These are phyloP conservation scores for Ophiocordyceps polyrhachis-furcata DNA, from an alignment of 2,329 filamentous ascomycete species.

Conservation along the genomic window DNA sequence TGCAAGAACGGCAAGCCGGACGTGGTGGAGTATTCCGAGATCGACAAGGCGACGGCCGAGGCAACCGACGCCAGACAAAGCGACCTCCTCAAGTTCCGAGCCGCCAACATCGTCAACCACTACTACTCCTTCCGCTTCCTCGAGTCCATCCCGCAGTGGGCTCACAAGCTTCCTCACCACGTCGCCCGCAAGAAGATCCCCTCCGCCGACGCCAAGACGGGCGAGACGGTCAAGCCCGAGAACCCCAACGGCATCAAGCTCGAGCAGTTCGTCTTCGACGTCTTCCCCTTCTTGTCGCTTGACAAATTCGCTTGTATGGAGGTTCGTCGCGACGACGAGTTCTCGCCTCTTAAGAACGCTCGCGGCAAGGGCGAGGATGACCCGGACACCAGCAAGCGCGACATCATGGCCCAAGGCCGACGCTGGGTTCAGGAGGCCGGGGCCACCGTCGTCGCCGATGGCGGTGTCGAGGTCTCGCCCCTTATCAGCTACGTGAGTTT, in stretches of 20 bases:
- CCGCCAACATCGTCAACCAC: constrained; percentile 99
- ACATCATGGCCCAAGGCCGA: constrained; percentile 79
- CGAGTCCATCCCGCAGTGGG: constrained; percentile 75
- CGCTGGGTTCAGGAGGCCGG: constrained; percentile 72
- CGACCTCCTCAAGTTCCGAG: constrained; percentile 80
- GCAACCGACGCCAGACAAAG: constrained; percentile 68
- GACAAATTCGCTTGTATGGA: constrained; percentile 90
- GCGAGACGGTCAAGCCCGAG: constrained; percentile 71
- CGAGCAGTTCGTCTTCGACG: constrained; percentile 98
- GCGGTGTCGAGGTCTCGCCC: constrained; percentile 78
- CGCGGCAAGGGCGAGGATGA: constrained; percentile 78
- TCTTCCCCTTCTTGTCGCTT: constrained; percentile 76
- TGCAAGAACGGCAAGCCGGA: constrained; percentile 92
- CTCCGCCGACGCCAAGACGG: constrained; percentile 54
- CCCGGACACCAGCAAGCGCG: constrained; percentile 74
- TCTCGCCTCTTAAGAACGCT: constrained; percentile 89
- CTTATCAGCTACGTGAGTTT: constrained; percentile 83
- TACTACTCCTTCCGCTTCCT: constrained; percentile 96
- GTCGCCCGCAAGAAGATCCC: constrained; percentile 98
- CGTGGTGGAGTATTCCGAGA: constrained; percentile 97
- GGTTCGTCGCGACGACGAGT: constrained; percentile 92
- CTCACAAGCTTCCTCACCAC: constrained; percentile 77
- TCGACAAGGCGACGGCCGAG: constrained; percentile 73
- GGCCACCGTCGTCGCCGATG: constrained; percentile 47
- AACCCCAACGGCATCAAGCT: constrained; percentile 98